A percentile compares a stretch with the other conserved stretches of the same genome.
Evolutionary conservation across 805 yeast genomes (phyloP).

Genomic region (Myxozyma lipomycoides): DNA sequence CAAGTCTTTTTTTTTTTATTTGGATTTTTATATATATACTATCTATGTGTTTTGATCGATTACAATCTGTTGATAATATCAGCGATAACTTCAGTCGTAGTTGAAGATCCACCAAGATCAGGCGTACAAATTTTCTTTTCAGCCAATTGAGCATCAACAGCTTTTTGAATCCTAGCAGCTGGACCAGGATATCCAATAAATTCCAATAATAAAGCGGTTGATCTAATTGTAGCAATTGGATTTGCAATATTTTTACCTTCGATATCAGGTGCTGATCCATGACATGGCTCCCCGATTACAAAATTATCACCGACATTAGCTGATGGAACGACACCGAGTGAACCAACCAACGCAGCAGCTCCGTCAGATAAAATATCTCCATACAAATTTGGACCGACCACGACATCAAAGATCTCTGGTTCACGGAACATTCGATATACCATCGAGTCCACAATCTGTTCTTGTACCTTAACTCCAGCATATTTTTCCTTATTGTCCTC

Average conservation of each 20-base stretch:
- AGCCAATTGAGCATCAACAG: slow-evolving; percentile 87
- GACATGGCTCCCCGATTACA: slow-evolving; percentile 99
- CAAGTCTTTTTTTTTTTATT: background rate
- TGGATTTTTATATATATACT: background rate
- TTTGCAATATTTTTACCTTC: slow-evolving; percentile 77
- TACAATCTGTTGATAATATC: slow-evolving; percentile 64
- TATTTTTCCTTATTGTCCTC: slow-evolving; percentile 52
- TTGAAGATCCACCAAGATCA: slow-evolving; percentile 86
- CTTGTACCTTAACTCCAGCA: slow-evolving; percentile 62
- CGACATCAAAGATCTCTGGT: slow-evolving; percentile 95
- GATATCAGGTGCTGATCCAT: slow-evolving; percentile 98
- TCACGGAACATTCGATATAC: slow-evolving; percentile 98
- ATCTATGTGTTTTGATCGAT: slow-evolving; percentile 1
- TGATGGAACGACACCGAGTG: slow-evolving; percentile 95
- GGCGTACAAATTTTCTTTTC: slow-evolving; percentile 83
- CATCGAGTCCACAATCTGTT: slow-evolving; percentile 98
- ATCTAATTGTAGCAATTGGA: slow-evolving; percentile 97
- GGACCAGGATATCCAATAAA: slow-evolving; percentile 87
- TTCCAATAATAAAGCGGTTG: slow-evolving; percentile 95
- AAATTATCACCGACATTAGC: slow-evolving; percentile 96
- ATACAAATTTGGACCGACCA: slow-evolving; percentile 96
- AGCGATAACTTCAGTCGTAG: slow-evolving; percentile 81
- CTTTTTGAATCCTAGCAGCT: slow-evolving; percentile 87
- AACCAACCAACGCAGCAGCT: slow-evolving; percentile 97
- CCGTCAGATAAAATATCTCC: slow-evolving; percentile 97